phyloP scores from a whole-genome alignment of 805 yeast species.

The Candida jianshihensis region DNA sequence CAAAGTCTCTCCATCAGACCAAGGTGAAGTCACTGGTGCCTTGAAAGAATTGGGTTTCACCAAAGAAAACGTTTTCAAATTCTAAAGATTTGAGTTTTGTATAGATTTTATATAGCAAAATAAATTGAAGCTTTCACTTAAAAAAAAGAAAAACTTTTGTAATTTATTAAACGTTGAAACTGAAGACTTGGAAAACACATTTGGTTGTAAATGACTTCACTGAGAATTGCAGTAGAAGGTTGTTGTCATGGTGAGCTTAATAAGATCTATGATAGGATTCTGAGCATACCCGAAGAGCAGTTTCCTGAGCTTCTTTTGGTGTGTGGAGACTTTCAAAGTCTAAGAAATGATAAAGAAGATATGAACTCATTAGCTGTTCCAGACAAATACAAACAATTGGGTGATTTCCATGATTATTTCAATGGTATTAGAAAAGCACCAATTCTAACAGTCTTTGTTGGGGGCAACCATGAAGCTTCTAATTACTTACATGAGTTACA shows the following conservation, averaged over 20 bases:
- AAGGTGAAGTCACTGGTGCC: constrained; percentile 89
- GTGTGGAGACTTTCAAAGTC: constrained; percentile 89
- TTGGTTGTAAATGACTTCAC: too few species aligned
- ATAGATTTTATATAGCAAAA: not conserved
- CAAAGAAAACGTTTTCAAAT: constrained; percentile 85
- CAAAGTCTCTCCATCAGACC: constrained; percentile 82
- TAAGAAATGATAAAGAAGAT: constrained; percentile 59
- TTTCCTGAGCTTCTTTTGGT: constrained; percentile 59
- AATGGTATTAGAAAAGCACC: constrained; percentile 59
- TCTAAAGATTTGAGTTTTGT: constrained; percentile 31
- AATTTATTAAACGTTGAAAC: too few species aligned
- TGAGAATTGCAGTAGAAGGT: constrained; percentile 69
- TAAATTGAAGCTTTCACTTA: too few species aligned
- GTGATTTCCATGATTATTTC: constrained; percentile 77
- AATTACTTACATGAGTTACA: constrained; percentile 64
- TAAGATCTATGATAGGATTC: constrained; percentile 41
- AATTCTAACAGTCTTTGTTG: constrained; percentile 71
- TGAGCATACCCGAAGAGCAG: constrained; percentile 10
- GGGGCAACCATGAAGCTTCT: constrained; percentile 95
- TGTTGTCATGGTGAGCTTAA: constrained; percentile 83
- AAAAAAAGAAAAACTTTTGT: too few species aligned
- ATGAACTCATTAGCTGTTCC: constrained; percentile 73
- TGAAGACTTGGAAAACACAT: too few species aligned
- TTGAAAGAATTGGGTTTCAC: constrained; percentile 83
- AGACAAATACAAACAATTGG: constrained; percentile 60